Percentiles rank a stretch among this genome's conserved stretches.
Conservation (phyloP, 2,329 filamentous ascomycete species). For the Scedosporium dehoogii region DNA sequence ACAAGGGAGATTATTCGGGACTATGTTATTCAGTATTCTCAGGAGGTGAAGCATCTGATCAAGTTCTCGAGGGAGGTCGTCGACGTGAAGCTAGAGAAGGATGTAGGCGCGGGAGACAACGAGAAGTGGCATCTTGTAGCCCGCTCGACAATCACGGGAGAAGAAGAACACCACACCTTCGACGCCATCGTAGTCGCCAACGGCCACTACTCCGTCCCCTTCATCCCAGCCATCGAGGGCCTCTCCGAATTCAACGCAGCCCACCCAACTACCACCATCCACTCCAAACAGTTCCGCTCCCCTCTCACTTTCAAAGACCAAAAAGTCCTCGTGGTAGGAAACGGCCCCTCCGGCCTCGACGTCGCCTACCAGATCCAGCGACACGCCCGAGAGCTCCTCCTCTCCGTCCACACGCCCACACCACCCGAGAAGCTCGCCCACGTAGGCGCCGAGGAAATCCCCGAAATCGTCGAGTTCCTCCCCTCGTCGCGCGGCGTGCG, state of each 20-base stretch:
- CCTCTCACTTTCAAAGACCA: constrained; percentile 53
- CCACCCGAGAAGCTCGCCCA: constrained; percentile 33
- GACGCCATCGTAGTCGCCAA: constrained; percentile 69
- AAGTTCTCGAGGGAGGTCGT: constrained; percentile 61
- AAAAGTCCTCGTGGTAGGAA: constrained; percentile 77
- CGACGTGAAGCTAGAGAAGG: constrained; percentile 33
- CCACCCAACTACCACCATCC: constrained; percentile 53
- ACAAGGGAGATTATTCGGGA: constrained; percentile 57
- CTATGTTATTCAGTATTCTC: constrained; percentile 65
- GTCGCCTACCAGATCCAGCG: constrained; percentile 66
- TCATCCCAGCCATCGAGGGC: constrained; percentile 52
- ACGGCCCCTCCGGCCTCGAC: constrained; percentile 74
- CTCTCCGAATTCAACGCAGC: constrained; percentile 48
- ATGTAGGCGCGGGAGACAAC: constrained; percentile 20
- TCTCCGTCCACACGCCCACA: constrained; percentile 48
- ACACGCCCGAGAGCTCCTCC: constrained; percentile 47
- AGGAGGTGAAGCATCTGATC: constrained; percentile 57
- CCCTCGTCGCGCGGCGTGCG: constrained; percentile 47
- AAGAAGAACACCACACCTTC: constrained; percentile 38
- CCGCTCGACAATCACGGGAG: constrained; percentile 35
- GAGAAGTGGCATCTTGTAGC: constrained; percentile 51
- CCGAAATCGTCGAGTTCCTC: constrained; percentile 48
- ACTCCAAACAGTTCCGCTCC: constrained; percentile 72
- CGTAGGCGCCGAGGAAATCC: constrained; percentile 38
- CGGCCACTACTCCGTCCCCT: constrained; percentile 64